These are phyloP conservation scores for Cubamyces sp. DNA, from an alignment of 768 basidiomycete species.

Conservation along the genomic window DNA sequence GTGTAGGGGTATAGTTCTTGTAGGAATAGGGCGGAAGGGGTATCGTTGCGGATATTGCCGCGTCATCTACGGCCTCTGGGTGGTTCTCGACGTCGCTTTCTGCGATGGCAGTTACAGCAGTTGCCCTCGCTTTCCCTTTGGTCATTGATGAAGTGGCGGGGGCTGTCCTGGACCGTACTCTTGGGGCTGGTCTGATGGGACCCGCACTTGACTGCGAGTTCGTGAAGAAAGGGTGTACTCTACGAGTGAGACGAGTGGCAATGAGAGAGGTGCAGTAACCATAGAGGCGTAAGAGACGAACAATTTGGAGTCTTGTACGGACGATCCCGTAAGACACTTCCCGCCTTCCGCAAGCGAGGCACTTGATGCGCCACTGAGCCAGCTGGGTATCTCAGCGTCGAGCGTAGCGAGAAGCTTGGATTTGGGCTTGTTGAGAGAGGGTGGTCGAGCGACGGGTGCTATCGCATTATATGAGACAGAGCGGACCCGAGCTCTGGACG, in stretches of 20 bases:
- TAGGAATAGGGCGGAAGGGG: slow-evolving; percentile 44
- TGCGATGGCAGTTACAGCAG: not conserved
- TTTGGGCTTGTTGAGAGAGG: slow-evolving; percentile 24
- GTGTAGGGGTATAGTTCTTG: slow-evolving; percentile 36
- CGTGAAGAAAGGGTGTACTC: not conserved
- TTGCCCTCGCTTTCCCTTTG: slow-evolving; percentile 1
- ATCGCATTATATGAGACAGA: slow-evolving; percentile 2
- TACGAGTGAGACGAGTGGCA: not conserved
- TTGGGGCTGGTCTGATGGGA: not conserved
- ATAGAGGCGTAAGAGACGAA: not conserved
- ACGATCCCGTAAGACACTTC: not conserved
- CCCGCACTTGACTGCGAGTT: not conserved
- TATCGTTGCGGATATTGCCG: not conserved
- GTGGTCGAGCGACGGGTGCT: not conserved
- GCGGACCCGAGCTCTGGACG: slow-evolving; percentile 11
- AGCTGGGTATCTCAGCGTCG: slow-evolving; percentile 26
- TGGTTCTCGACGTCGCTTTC: slow-evolving; percentile 15
- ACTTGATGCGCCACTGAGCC: slow-evolving; percentile 2
- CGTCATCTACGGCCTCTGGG: not conserved
- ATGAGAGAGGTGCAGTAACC: not conserved
- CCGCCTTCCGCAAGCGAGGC: not conserved
- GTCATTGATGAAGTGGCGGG: not conserved
- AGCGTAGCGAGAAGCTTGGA: slow-evolving; percentile 30
- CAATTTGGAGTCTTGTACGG: not conserved
- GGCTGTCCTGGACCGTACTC: not conserved